Conservation (phyloP, 2,329 filamentous ascomycete species). For the Neofusicoccum ribis region DNA sequence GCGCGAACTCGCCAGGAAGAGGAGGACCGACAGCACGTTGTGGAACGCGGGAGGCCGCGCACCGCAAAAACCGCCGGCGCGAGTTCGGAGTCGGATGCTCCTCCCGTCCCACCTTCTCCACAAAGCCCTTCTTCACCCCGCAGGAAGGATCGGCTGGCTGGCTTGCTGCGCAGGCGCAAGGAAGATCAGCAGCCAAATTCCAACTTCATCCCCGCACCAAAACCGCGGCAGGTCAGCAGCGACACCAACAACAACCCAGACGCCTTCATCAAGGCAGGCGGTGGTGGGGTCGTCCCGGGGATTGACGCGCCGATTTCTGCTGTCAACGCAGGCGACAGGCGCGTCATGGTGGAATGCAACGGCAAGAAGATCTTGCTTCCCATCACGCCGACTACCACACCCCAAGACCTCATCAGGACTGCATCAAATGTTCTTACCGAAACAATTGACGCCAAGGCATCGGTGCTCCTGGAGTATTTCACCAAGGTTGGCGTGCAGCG, state of each 20-base stretch:
- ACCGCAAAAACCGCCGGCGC: background rate
- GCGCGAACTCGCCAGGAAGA: constrained; percentile 33
- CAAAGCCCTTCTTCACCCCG: background rate
- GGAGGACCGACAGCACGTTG: constrained; percentile 19
- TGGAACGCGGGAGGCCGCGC: constrained; percentile 6
- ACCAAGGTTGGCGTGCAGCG: constrained; percentile 75
- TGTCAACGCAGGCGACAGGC: constrained; percentile 74
- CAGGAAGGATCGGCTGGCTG: constrained; percentile 29
- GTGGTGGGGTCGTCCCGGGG: constrained; percentile 52
- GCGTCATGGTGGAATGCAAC: constrained; percentile 71
- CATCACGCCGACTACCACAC: constrained; percentile 72
- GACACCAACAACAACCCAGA: constrained; percentile 23
- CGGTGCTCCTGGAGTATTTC: constrained; percentile 78
- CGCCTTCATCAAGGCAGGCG: constrained; percentile 42
- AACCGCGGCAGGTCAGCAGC: constrained; percentile 29
- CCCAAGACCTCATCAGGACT: constrained; percentile 69
- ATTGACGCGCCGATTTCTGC: constrained; percentile 79
- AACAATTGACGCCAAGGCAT: constrained; percentile 63
- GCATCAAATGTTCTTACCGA: constrained; percentile 65
- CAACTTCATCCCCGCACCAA: constrained; percentile 25
- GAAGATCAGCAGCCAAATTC: constrained; percentile 29
- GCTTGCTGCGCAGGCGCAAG: constrained; percentile 36
- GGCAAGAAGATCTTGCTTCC: constrained; percentile 70
- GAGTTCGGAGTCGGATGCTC: background rate
- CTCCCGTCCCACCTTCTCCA: background rate